A percentile compares a stretch with the other conserved stretches of the same genome.
Conservation (phyloP, 2,329 filamentous ascomycete species). For the Stagonosporopsis vannaccii region DNA sequence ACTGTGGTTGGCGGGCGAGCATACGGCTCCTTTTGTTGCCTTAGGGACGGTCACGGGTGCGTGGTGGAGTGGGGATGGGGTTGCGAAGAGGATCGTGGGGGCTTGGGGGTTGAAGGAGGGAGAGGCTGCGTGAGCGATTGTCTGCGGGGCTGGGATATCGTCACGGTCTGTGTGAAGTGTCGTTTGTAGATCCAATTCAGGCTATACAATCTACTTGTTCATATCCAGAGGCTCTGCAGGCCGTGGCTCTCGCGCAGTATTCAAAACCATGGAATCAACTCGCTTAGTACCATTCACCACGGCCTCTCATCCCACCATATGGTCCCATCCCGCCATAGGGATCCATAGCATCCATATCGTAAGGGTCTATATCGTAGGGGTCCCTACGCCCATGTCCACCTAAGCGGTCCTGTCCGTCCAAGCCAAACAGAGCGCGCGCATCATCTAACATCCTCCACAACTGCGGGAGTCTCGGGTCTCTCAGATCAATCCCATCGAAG, state of each 20-base stretch:
- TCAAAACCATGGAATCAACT: neutral
- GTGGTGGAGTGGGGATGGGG: conserved; percentile 87
- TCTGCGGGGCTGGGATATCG: no score
- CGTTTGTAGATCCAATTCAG: neutral
- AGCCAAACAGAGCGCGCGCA: no score
- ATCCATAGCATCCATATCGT: neutral
- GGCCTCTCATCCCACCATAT: neutral
- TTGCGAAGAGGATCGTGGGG: conserved; percentile 69
- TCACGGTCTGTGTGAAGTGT: neutral
- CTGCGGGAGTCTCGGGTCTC: no score
- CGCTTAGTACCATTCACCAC: neutral
- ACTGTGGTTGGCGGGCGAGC: conserved; percentile 88
- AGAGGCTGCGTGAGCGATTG: neutral
- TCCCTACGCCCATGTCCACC: no score
- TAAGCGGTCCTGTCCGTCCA: no score
- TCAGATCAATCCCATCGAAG: no score
- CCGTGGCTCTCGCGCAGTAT: no score
- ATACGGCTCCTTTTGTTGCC: conserved; percentile 88
- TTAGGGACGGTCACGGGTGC: conserved; percentile 73
- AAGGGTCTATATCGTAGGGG: neutral
- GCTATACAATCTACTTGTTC: no score
- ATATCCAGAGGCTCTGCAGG: no score
- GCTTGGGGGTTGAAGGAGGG: conserved; percentile 52
- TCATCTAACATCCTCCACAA: no score
- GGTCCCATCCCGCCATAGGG: neutral